Base-by-base conservation (phyloP, 768 basidiomycete species). In the Mycena kentingensis region DNA sequence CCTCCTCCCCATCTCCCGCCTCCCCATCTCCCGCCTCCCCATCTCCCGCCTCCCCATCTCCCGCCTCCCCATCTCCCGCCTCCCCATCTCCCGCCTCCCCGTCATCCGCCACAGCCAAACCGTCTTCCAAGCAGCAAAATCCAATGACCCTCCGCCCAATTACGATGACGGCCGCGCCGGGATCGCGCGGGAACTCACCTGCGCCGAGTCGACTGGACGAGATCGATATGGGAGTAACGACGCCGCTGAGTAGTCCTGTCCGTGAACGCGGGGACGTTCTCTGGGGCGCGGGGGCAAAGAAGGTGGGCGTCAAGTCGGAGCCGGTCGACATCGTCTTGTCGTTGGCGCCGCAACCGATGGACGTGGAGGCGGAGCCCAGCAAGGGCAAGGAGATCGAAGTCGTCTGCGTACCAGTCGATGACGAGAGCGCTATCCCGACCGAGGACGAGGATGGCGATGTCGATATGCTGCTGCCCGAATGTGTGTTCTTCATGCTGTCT, bases 171-270 rank as follows among this genome's bases (percentile, higher is more conserved):
- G 27, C 27, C 11, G n/a, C 16, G 25, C 43, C n/a, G 41, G 36
- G 18, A 16, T n/a, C n/a, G n/a, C n/a, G 52, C 49, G 15, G 46
- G 32, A 46, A 34, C 27, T 10, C 11, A 7, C 57, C 58, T n/a
- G 58, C 47, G 26, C 51, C 54, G 7, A 48, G 54, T 18, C 5
- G 58, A 38, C 49, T 60, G 22, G 58, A 60, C 28, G 58, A 60
- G 47, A 60, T 60, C 43, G 58, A 60, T 15, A 60, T 60, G 58
- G 58, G 58, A 19, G 42, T 49, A 5, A 7, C 12, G 11, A 37
- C 12, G 7, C 36, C 36, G 36, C 11, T 37, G 36, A 19, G 36
- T 7, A 42, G 41, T 42, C 41, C 41, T 25, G 41, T 42, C 7
- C 26, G 19, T 18, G 4, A 24, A 2, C 29, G 32, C 28, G 16